A percentile compares a stretch with the other conserved stretches of the same genome.
Conservation (phyloP, 2,329 filamentous ascomycete genomes). For the Lachnellula suecica region DNA sequence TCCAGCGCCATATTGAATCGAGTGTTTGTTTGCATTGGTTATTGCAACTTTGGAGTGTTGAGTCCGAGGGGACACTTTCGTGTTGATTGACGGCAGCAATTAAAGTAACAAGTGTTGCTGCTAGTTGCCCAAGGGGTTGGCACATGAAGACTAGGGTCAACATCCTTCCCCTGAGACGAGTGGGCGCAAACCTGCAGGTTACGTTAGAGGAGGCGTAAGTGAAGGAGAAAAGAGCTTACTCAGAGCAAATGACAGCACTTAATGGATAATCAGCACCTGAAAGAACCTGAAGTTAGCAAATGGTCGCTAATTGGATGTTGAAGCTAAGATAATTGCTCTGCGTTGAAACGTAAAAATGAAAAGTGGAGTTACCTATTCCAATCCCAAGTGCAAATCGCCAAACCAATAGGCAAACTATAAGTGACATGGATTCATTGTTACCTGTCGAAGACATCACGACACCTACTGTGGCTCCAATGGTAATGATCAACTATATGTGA, state of each 20-base stretch:
- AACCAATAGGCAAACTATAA: too few relatives aligned
- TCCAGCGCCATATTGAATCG: conserved; percentile 79
- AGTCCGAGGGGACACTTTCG: conserved; percentile 39
- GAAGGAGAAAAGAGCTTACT: conserved; percentile 39
- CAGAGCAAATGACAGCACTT: conserved; percentile 70
- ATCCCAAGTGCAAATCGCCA: too few relatives aligned
- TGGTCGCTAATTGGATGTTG: too few relatives aligned
- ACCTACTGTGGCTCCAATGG: conserved; percentile 76
- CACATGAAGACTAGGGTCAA: conserved; percentile 82
- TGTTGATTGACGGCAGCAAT: conserved; percentile 68
- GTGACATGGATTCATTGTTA: too few relatives aligned
- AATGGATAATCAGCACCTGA: conserved; percentile 86
- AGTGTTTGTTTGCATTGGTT: conserved; percentile 66
- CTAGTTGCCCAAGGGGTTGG: conserved; percentile 80
- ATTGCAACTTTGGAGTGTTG: conserved; percentile 51
- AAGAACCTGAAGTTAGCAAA: too few relatives aligned
- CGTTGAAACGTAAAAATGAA: too few relatives aligned
- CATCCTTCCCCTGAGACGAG: conserved; percentile 79
- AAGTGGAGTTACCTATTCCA: too few relatives aligned
- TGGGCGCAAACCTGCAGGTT: conserved; percentile 69
- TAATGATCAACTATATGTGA: too few relatives aligned
- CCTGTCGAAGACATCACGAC: too few relatives aligned
- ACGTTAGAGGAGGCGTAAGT: background rate
- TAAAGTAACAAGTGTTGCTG: conserved; percentile 68
- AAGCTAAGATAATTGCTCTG: too few relatives aligned